Conservation (phyloP, 177 flowering plant species). For the Vitis hybrid region DNA sequence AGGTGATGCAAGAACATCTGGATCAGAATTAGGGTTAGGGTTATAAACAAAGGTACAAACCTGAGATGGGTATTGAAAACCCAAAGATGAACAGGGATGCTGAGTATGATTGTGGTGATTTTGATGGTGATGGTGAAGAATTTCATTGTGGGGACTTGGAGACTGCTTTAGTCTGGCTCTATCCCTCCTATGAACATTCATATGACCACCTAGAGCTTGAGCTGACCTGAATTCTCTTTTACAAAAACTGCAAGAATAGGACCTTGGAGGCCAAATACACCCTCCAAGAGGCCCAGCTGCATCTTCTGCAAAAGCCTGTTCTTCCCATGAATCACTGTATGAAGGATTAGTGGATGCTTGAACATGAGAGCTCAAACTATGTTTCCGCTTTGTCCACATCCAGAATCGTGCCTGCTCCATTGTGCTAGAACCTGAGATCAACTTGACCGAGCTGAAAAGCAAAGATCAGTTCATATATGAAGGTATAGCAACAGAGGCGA, state of each 20-base stretch:
- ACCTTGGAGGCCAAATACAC: constrained; percentile 79
- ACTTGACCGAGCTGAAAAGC: not conserved
- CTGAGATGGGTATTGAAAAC: constrained; percentile 32
- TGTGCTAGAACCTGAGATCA: not conserved
- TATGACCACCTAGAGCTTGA: constrained; percentile 76
- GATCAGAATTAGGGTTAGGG: constrained; percentile 45
- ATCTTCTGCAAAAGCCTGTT: constrained; percentile 77
- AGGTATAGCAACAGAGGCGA: not conserved
- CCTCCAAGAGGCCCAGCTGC: constrained; percentile 67
- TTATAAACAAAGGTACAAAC: constrained; percentile 27
- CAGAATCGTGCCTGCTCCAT: constrained; percentile 47
- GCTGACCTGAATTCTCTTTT: constrained; percentile 78
- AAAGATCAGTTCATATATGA: not conserved
- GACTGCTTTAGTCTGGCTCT: constrained; percentile 70
- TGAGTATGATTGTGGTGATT: constrained; percentile 2
- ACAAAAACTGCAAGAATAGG: constrained; percentile 76
- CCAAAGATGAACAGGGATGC: constrained; percentile 19
- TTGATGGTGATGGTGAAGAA: constrained; percentile 19
- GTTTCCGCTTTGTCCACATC: constrained; percentile 43
- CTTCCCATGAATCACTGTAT: constrained; percentile 68
- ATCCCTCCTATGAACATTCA: constrained; percentile 81
- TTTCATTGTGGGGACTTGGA: constrained; percentile 19
- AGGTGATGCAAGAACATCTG: constrained; percentile 23
- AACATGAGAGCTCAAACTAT: constrained; percentile 21
- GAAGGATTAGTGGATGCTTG: constrained; percentile 9